phyloP scores from a whole-genome alignment of 352 stramenopile species.

The Phytophthora palmivora region DNA sequence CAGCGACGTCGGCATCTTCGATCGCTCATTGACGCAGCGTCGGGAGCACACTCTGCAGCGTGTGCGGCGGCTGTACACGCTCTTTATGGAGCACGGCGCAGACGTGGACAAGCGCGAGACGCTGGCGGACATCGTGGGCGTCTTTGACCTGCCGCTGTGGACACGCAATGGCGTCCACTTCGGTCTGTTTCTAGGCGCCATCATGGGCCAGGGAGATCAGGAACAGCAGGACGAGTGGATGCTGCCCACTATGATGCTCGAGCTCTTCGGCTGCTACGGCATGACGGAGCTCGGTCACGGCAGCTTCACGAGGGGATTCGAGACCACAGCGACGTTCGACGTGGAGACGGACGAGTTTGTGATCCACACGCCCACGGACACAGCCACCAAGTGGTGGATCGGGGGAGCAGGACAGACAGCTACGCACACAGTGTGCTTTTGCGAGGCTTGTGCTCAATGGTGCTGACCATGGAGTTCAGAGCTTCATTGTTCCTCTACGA shows the following conservation, averaged over 20 bases:
- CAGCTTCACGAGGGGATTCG: slow-evolving; percentile 86
- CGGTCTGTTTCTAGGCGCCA: slow-evolving; percentile 79
- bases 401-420: slow-evolving; percentile 93
- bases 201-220: slow-evolving; percentile 77
- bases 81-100: slow-evolving; percentile 68
- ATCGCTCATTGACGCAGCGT: slow-evolving; percentile 56
- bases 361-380: slow-evolving; percentile 96
- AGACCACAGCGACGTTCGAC: slow-evolving; percentile 97
- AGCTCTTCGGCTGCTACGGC: slow-evolving; percentile 88
- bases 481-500: slow-evolving; percentile 96
- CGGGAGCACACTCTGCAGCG: slow-evolving; percentile 60
- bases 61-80: slow-evolving; percentile 60
- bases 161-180: slow-evolving; percentile 87
- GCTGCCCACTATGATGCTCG: slow-evolving; percentile 66
- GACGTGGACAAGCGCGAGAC: slow-evolving; percentile 65
- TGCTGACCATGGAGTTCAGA: slow-evolving; percentile 92
- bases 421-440: slow-evolving; percentile 96
- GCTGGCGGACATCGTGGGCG: slow-evolving; percentile 66
- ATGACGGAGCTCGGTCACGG: slow-evolving; percentile 95
- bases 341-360: slow-evolving; percentile 90
- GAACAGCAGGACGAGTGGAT: slow-evolving; percentile 89
- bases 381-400: slow-evolving; percentile 97
- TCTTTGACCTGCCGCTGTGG: slow-evolving; percentile 73
- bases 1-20: slow-evolving; percentile 47
- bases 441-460: slow-evolving; percentile 89